phyloP scores from a whole-genome alignment of 495 filamentous ascomycete genomes.

The Hypoxylon perforatum region DNA sequence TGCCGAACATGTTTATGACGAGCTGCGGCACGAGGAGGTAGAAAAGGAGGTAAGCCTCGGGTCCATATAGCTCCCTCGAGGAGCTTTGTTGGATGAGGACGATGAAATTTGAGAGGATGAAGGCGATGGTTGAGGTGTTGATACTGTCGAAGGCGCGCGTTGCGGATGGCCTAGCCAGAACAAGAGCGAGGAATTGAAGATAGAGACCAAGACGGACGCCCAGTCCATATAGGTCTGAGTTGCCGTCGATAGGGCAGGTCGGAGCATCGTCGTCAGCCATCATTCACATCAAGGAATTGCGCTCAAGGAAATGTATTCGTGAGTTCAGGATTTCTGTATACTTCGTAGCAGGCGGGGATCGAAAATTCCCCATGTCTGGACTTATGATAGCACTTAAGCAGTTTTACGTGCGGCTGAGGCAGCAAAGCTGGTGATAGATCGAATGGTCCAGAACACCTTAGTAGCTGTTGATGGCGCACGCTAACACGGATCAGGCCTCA shows the following conservation, averaged over 20 bases:
- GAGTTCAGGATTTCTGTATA: neutral
- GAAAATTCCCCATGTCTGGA: neutral
- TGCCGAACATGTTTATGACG: conserved; percentile 8
- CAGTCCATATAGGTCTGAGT: conserved; percentile 53
- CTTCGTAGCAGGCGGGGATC: neutral
- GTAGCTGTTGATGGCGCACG: conserved; percentile 1
- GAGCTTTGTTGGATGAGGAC: conserved; percentile 16
- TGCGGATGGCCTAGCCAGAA: conserved; percentile 24
- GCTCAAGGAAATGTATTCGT: neutral
- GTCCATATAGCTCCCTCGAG: conserved; percentile 9
- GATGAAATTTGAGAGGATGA: conserved; percentile 27
- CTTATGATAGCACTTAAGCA: neutral
- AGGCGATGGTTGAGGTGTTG: conserved; percentile 27
- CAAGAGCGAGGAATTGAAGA: conserved; percentile 47
- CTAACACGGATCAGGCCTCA: conserved; percentile 13
- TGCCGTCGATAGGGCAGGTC: conserved; percentile 41
- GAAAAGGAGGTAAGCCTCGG: conserved; percentile 30
- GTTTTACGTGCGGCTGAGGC: conserved; percentile 10
- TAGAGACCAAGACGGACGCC: conserved; percentile 55
- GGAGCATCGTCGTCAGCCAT: conserved; percentile 3
- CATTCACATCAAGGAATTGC: neutral
- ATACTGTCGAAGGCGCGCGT: conserved; percentile 16
- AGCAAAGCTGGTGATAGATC: neutral
- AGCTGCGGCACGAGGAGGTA: conserved; percentile 22
- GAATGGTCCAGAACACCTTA: conserved; percentile 9